These are phyloP conservation scores for Elsinoe perseae DNA, from an alignment of 2,329 filamentous ascomycete species.

Conservation along the genomic window DNA sequence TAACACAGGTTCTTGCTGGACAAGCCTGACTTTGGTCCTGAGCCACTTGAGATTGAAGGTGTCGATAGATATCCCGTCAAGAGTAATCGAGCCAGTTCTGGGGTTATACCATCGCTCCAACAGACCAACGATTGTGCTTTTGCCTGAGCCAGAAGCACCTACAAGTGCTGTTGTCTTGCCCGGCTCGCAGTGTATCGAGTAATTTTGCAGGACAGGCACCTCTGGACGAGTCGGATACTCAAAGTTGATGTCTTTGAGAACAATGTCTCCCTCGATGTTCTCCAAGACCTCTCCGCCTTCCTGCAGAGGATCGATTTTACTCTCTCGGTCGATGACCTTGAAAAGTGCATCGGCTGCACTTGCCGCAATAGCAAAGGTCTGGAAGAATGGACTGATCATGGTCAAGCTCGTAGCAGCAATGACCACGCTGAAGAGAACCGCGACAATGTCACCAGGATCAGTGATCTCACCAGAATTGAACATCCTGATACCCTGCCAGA, in stretches of 20 bases:
- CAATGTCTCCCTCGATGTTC: slow-evolving; percentile 25
- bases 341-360: slow-evolving; percentile 31
- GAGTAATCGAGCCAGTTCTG: slow-evolving; percentile 18
- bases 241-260: slow-evolving; percentile 34
- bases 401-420: slow-evolving; percentile 29
- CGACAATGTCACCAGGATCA: slow-evolving; percentile 23
- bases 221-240: slow-evolving; percentile 33
- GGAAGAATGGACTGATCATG: slow-evolving; percentile 31
- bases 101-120: slow-evolving; percentile 50
- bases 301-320: slow-evolving; percentile 28
- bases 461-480: slow-evolving; percentile 17
- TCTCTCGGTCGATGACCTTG: slow-evolving; percentile 29
- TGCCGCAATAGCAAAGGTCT: slow-evolving; percentile 31
- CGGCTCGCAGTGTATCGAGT: slow-evolving; percentile 34
- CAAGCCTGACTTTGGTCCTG: slow-evolving; percentile 41
- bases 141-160: slow-evolving; percentile 51
- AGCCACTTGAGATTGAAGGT: slow-evolving; percentile 40
- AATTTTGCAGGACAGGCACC: slow-evolving; percentile 36
- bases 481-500: slow-evolving; percentile 33
- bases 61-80: slow-evolving; percentile 45
- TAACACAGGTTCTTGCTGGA: slow-evolving; percentile 24
- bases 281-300: not conserved
- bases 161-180: slow-evolving; percentile 50
- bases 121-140: slow-evolving; percentile 50
- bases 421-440: slow-evolving; percentile 16